Conservation (phyloP, 2,329 filamentous ascomycete genomes). For the Ophioceras dolichostomum region DNA sequence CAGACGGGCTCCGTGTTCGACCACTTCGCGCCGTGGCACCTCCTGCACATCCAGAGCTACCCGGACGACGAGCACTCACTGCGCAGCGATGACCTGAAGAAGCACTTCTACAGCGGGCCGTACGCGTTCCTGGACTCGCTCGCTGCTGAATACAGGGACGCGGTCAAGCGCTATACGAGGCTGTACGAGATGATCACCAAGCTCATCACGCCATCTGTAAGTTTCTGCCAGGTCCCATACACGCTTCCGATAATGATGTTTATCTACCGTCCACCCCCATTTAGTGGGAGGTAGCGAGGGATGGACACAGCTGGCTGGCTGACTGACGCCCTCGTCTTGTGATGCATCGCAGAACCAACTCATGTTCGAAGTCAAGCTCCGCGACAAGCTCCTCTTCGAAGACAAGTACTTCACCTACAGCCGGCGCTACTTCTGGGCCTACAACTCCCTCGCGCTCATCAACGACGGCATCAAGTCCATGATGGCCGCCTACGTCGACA, state of each 20-base stretch:
- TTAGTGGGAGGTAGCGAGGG: too few species aligned
- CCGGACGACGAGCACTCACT: constrained; percentile 45
- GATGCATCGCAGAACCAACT: constrained; percentile 40
- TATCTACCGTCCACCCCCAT: too few species aligned
- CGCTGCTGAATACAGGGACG: constrained; percentile 47
- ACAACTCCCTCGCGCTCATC: constrained; percentile 46
- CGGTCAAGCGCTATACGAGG: constrained; percentile 42
- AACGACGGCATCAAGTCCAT: constrained; percentile 48
- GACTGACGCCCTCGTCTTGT: too few species aligned
- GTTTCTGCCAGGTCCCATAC: too few species aligned
- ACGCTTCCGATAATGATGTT: too few species aligned
- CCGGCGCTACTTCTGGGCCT: constrained; percentile 50
- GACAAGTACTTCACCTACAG: constrained; percentile 49
- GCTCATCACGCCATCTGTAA: constrained; percentile 43
- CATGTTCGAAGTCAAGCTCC: constrained; percentile 42
- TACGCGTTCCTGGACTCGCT: constrained; percentile 49
- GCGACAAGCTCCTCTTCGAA: constrained; percentile 48
- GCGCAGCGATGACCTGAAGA: constrained; percentile 39
- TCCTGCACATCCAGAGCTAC: constrained; percentile 45
- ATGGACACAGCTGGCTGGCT: too few species aligned
- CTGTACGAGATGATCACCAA: constrained; percentile 44
- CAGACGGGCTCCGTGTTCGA: constrained; percentile 42
- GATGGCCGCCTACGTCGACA: constrained; percentile 41
- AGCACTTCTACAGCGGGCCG: constrained; percentile 46
- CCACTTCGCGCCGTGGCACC: constrained; percentile 47